These are phyloP conservation scores for Cyberlindnera japonica DNA, from an alignment of 805 yeast genomes.

Conservation along the genomic window DNA sequence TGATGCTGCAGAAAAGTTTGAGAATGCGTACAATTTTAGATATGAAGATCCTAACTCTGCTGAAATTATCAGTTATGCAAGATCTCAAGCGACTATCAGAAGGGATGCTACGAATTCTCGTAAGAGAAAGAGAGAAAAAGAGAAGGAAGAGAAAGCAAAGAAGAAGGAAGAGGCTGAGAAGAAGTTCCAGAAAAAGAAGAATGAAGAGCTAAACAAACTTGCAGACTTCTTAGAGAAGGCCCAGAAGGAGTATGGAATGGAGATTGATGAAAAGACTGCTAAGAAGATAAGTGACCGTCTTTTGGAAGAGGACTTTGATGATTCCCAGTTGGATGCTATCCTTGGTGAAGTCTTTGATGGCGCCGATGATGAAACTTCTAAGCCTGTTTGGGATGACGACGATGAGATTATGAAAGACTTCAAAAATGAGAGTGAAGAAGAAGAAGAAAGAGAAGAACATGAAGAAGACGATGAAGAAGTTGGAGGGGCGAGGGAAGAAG, in stretches of 20 bases:
- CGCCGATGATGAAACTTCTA: constrained; percentile 49
- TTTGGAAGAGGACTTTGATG: constrained; percentile 84
- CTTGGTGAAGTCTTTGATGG: constrained; percentile 85
- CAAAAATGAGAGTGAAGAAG: constrained; percentile 39
- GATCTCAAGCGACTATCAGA: constrained; percentile 89
- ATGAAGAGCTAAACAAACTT: constrained; percentile 70
- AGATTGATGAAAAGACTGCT: constrained; percentile 52
- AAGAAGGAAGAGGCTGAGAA: constrained; percentile 55
- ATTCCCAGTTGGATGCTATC: constrained; percentile 84
- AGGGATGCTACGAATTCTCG: constrained; percentile 66
- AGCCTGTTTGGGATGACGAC: constrained; percentile 66
- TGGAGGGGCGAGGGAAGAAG: constrained; percentile 31
- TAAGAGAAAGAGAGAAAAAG: constrained; percentile 76
- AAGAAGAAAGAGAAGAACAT: constrained; percentile 26
- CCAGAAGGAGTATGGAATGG: constrained; percentile 41
- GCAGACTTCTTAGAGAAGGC: constrained; percentile 54
- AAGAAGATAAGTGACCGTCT: constrained; percentile 71
- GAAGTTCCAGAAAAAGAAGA: constrained; percentile 66
- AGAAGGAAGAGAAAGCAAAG: constrained; percentile 48
- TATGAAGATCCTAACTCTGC: constrained; percentile 90
- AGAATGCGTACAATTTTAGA: constrained; percentile 90
- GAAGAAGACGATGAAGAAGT: constrained; percentile 41
- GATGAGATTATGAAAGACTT: constrained; percentile 48
- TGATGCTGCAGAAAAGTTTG: constrained; percentile 86
- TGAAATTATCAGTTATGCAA: constrained; percentile 90